These are phyloP conservation scores for Poronia punctata DNA, from an alignment of 495 filamentous ascomycete genomes.

Conservation along the genomic window DNA sequence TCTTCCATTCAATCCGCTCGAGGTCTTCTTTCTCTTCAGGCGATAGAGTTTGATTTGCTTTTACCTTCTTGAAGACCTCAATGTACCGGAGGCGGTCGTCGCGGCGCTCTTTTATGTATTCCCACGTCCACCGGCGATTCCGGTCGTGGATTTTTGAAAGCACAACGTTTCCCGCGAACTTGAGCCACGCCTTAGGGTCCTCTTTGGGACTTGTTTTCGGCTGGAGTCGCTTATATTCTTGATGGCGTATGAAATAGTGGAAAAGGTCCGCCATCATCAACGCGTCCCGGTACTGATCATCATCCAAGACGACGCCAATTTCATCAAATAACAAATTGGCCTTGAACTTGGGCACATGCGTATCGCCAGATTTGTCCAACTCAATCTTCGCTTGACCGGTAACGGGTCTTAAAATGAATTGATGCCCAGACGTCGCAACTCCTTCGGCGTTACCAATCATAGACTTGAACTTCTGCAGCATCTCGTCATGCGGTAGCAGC, in stretches of 20 bases:
- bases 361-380: slow-evolving; percentile 80
- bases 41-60: slow-evolving; percentile 66
- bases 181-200: slow-evolving; percentile 84
- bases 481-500: slow-evolving; percentile 52
- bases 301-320: slow-evolving; percentile 89
- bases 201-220: slow-evolving; percentile 83
- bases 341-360: slow-evolving; percentile 80
- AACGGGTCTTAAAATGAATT: slow-evolving; percentile 92
- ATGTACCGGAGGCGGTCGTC: slow-evolving; percentile 89
- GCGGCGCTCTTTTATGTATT: slow-evolving; percentile 81
- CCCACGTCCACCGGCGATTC: slow-evolving; percentile 89
- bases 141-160: slow-evolving; percentile 89
- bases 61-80: slow-evolving; percentile 86
- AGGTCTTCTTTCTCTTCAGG: slow-evolving; percentile 65
- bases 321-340: slow-evolving; percentile 88
- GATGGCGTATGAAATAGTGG: slow-evolving; percentile 95
- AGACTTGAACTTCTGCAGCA: slow-evolving; percentile 65
- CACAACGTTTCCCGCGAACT: slow-evolving; percentile 81
- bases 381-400: slow-evolving; percentile 88
- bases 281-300: slow-evolving; percentile 92
- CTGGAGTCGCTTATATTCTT: slow-evolving; percentile 91
- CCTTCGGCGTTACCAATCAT: slow-evolving; percentile 66
- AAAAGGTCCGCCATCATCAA: slow-evolving; percentile 98
- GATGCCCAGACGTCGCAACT: slow-evolving; percentile 51
- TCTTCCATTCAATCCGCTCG: slow-evolving; percentile 72